phyloP scores from a whole-genome alignment of 768 basidiomycete species.

The Boletus sp. region DNA sequence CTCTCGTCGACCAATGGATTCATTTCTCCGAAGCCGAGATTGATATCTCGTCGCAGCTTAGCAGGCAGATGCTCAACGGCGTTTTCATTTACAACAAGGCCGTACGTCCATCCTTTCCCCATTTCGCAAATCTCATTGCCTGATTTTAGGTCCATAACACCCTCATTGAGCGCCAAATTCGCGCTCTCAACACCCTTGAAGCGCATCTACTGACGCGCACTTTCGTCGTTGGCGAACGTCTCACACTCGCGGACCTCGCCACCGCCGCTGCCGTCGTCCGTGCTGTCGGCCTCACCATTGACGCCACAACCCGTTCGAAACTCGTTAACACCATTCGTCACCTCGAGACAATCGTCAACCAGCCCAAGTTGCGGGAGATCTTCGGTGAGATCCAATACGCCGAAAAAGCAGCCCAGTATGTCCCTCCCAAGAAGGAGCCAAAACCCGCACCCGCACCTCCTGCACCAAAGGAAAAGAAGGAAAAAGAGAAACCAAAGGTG shows the following conservation, averaged over 20 bases:
- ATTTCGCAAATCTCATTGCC: not conserved
- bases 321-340: slow-evolving; percentile 79
- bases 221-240: slow-evolving; percentile 90
- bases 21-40: slow-evolving; percentile 74
- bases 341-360: slow-evolving; percentile 85
- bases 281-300: slow-evolving; percentile 57
- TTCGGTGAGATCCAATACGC: slow-evolving; percentile 58
- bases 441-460: slow-evolving; percentile 42
- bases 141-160: slow-evolving; percentile 53
- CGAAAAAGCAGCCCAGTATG: slow-evolving; percentile 71
- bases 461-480: slow-evolving; percentile 54
- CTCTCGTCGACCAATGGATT: slow-evolving; percentile 83
- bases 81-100: slow-evolving; percentile 79
- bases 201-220: slow-evolving; percentile 73
- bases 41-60: slow-evolving; percentile 34
- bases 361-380: slow-evolving; percentile 68
- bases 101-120: slow-evolving; percentile 40
- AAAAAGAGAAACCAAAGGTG: slow-evolving; percentile 61
- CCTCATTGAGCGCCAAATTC: slow-evolving; percentile 51
- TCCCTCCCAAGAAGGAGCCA: slow-evolving; percentile 72
- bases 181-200: slow-evolving; percentile 68
- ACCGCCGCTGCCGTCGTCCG: slow-evolving; percentile 59
- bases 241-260: slow-evolving; percentile 87
- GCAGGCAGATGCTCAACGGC: slow-evolving; percentile 45
- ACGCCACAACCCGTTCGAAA: slow-evolving; percentile 62